These are phyloP conservation scores for Bipolaris zeicola DNA, from an alignment of 2,329 filamentous ascomycete species.

Conservation along the genomic window DNA sequence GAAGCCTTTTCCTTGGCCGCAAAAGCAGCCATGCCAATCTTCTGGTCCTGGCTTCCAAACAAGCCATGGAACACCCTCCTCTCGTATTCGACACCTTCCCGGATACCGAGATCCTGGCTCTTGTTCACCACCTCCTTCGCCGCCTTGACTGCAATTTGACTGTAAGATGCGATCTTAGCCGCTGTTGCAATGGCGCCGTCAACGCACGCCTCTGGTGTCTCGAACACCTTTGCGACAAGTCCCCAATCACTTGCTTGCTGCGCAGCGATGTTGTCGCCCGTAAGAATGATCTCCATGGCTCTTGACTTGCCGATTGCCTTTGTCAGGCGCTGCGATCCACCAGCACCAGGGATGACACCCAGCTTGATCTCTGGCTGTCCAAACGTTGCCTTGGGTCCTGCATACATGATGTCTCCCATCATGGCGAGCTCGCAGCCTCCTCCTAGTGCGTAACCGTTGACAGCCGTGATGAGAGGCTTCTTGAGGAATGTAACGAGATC, in stretches of 20 bases:
- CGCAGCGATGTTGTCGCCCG: conserved; percentile 73
- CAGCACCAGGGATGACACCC: conserved; percentile 88
- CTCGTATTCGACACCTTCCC: conserved; percentile 95
- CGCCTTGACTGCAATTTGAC: conserved; percentile 83
- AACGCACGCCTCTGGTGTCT: conserved; percentile 79
- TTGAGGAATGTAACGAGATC: conserved; percentile 81
- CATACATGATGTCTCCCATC: conserved; percentile 97
- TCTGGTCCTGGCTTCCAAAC: conserved; percentile 96
- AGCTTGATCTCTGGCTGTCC: conserved; percentile 98
- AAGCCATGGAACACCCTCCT: conserved; percentile 88
- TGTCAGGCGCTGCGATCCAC: conserved; percentile 87
- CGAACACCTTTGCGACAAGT: conserved; percentile 81
- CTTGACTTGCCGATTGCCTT: conserved; percentile 60
- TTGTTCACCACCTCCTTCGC: conserved; percentile 99
- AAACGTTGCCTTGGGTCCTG: conserved; percentile 82
- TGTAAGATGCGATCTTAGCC: conserved; percentile 86
- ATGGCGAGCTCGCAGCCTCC: conserved; percentile 96
- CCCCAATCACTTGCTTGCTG: conserved; percentile 89
- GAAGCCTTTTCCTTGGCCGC: conserved; percentile 91
- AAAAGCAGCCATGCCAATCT: conserved; percentile 94
- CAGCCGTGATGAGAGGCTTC: conserved; percentile 92
- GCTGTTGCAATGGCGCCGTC: conserved; percentile 81
- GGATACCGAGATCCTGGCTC: conserved; percentile 86
- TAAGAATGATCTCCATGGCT: conserved; percentile 56
- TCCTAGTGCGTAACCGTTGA: conserved; percentile 92